Percentiles rank a stretch among this genome's conserved stretches.
phyloP scores from a whole-genome alignment of 306 rosid genomes.

The Malus sylvestris region DNA sequence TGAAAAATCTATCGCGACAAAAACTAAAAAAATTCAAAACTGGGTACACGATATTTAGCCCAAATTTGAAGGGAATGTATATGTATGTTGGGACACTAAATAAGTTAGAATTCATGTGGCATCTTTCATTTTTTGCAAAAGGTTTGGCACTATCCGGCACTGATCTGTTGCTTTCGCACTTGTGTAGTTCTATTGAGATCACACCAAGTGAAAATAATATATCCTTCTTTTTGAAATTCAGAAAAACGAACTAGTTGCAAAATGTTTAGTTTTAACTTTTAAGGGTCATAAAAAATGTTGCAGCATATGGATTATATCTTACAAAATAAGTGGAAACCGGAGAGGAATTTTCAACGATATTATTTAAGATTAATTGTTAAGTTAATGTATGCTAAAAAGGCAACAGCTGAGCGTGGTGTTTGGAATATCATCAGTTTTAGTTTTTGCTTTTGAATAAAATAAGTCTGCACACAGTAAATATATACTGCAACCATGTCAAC shows the following conservation, averaged over 20 bases:
- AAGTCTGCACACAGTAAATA: not conserved
- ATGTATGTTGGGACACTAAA: conserved; percentile 22
- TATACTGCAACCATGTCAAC: not conserved
- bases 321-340: not conserved
- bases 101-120: conserved; percentile 47
- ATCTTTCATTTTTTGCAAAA: not conserved
- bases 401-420: not conserved
- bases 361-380: not conserved
- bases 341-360: not conserved
- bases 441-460: not conserved
- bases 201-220: not conserved
- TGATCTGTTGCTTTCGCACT: conserved; percentile 29
- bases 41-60: not conserved
- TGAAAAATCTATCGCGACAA: no score
- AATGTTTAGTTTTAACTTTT: no score
- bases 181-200: not conserved
- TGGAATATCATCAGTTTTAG: not conserved
- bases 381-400: not conserved
- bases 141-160: conserved; percentile 28
- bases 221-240: not conserved
- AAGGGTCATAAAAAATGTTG: not conserved
- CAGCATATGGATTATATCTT: not conserved
- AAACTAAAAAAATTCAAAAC: not conserved
- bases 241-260: not conserved
- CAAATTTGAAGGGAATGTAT: conserved; percentile 23